A percentile compares a stretch with the other conserved stretches of the same genome.
These are phyloP conservation scores for Nymphaea colorata DNA, from an alignment of 164 flowering plant species.

Conservation along the genomic window DNA sequence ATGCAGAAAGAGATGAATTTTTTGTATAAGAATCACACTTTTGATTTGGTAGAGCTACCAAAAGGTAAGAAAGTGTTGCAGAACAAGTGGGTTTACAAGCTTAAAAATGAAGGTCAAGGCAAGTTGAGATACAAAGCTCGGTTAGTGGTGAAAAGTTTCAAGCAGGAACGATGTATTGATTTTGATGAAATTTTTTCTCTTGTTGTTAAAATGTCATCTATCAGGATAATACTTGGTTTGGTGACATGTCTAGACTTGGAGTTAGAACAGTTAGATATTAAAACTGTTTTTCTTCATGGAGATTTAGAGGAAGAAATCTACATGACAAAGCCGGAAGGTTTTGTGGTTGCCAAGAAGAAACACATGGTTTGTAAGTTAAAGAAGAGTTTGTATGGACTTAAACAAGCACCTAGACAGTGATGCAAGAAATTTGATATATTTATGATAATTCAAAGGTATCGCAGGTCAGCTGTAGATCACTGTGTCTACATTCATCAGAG, in stretches of 20 bases:
- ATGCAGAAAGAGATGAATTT: neutral
- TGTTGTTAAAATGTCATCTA: neutral
- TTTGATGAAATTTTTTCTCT: conserved; percentile 5
- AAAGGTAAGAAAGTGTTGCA: neutral
- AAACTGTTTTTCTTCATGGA: neutral
- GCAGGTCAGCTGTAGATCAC: too few relatives aligned
- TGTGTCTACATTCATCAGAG: too few relatives aligned
- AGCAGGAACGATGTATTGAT: conserved; percentile 1
- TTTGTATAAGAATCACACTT: conserved; percentile 1
- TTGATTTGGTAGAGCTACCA: neutral
- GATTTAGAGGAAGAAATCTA: neutral
- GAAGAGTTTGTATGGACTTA: neutral
- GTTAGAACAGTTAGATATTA: neutral
- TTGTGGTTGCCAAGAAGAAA: neutral
- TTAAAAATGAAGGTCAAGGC: neutral
- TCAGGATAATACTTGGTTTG: neutral
- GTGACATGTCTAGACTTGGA: neutral
- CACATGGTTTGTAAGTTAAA: conserved; percentile 2
- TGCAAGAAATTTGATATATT: neutral
- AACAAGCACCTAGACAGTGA: neutral
- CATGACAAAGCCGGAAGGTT: neutral
- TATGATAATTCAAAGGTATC: neutral
- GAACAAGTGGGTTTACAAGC: neutral
- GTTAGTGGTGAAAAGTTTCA: neutral
- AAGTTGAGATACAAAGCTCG: neutral